Conservation (phyloP, 2,329 filamentous ascomycete genomes). For the Fusarium citri region DNA sequence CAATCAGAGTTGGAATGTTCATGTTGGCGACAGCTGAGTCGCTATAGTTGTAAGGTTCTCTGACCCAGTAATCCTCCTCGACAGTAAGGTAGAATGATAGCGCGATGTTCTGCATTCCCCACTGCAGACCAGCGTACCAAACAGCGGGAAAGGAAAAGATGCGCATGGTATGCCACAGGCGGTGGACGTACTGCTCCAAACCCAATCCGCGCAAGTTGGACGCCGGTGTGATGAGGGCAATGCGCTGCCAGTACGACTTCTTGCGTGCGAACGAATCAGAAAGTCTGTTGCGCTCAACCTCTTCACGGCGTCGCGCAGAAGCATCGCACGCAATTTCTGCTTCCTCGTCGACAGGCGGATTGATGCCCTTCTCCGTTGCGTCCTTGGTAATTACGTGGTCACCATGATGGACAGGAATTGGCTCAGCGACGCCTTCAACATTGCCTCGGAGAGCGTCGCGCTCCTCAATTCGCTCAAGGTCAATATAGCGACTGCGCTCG, state of each 20-base stretch:
- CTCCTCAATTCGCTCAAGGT: slow-evolving; percentile 29
- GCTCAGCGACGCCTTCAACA: slow-evolving; percentile 32
- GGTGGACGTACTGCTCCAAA: slow-evolving; percentile 64
- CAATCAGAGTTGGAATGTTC: slow-evolving; percentile 67
- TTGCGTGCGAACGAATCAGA: slow-evolving; percentile 46
- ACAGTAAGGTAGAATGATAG: slow-evolving; percentile 69
- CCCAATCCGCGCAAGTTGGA: slow-evolving; percentile 65
- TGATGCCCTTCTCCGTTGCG: slow-evolving; percentile 18
- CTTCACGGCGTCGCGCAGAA: slow-evolving; percentile 25
- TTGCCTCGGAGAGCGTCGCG: slow-evolving; percentile 6
- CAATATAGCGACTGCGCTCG: slow-evolving; percentile 55
- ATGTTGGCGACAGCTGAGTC: slow-evolving; percentile 66
- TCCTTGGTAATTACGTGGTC: not conserved
- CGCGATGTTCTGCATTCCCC: slow-evolving; percentile 71
- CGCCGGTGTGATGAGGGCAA: slow-evolving; percentile 66
- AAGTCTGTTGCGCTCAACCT: slow-evolving; percentile 37
- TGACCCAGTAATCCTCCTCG: slow-evolving; percentile 67
- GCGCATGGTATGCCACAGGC: slow-evolving; percentile 66
- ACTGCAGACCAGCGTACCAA: slow-evolving; percentile 67
- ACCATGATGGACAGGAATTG: not conserved
- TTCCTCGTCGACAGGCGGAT: slow-evolving; percentile 20
- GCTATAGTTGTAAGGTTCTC: slow-evolving; percentile 65
- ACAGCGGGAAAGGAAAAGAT: slow-evolving; percentile 69
- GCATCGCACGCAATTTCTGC: slow-evolving; percentile 17
- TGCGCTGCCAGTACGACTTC: slow-evolving; percentile 66